phyloP scores from a whole-genome alignment of 169 alveolate species.

The Cryptosporidium baileyi region DNA sequence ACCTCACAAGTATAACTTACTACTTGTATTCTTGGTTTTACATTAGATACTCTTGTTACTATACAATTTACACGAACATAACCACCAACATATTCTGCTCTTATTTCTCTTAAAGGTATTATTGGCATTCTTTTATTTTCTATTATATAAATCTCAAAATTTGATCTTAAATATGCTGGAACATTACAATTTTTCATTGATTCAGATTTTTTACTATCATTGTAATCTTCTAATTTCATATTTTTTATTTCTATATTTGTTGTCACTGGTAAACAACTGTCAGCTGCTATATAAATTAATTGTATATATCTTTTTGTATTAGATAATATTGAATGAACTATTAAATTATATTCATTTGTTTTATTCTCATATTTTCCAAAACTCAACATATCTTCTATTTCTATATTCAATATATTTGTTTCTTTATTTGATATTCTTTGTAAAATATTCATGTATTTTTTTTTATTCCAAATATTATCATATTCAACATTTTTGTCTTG shows the following conservation, averaged over 20 bases:
- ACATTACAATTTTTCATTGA: constrained; percentile 81
- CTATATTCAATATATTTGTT: neutral
- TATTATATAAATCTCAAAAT: constrained; percentile 76
- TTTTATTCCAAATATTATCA: constrained; percentile 22
- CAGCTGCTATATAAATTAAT: constrained; percentile 63
- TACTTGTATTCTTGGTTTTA: constrained; percentile 91
- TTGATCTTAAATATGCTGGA: constrained; percentile 77
- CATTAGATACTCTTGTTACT: constrained; percentile 91
- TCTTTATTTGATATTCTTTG: constrained; percentile 59
- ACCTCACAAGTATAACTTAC: constrained; percentile 94
- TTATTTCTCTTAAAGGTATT: constrained; percentile 87
- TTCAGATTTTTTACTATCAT: constrained; percentile 56
- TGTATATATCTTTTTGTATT: constrained; percentile 71
- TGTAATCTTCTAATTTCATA: constrained; percentile 39
- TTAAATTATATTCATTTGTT: constrained; percentile 2
- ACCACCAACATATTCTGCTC: constrained; percentile 90
- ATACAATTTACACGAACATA: constrained; percentile 84
- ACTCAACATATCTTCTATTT: constrained; percentile 54
- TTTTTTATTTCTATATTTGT: neutral
- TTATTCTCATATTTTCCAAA: constrained; percentile 38
- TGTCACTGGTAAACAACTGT: constrained; percentile 28
- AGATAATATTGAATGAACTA: constrained; percentile 47
- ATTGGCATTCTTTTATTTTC: constrained; percentile 79
- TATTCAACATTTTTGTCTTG: neutral
- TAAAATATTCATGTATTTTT: constrained; percentile 37